Conservation (phyloP, 2,329 filamentous ascomycete genomes). For the Ophiognomonia clavigignenti-juglandacearum region DNA sequence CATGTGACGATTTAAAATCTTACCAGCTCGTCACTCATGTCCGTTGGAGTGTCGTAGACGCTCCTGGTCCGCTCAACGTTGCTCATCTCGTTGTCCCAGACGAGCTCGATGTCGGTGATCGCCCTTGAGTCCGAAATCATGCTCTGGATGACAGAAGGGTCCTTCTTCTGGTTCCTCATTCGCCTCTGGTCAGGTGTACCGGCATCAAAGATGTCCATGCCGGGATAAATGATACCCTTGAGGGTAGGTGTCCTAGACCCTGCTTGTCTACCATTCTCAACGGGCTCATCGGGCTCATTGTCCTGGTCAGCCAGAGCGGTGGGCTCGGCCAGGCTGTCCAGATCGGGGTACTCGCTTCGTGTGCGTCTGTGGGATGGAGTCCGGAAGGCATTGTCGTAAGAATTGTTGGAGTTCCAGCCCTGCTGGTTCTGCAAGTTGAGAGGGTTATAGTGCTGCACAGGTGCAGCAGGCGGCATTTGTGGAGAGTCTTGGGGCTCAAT, state of each 20-base stretch:
- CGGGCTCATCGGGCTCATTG: slow-evolving; percentile 19
- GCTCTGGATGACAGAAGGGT: slow-evolving; percentile 61
- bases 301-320: too few relatives aligned
- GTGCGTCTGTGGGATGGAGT: slow-evolving; percentile 1
- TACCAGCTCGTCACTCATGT: slow-evolving; percentile 28
- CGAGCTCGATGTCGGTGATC: slow-evolving; percentile 59
- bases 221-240: slow-evolving; percentile 70
- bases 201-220: slow-evolving; percentile 78
- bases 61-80: slow-evolving; percentile 47
- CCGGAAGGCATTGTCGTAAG: not conserved
- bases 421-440: slow-evolving; percentile 10
- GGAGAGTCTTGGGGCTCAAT: not conserved
- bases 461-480: too few relatives aligned
- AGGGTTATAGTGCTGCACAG: slow-evolving; percentile 2
- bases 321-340: too few relatives aligned
- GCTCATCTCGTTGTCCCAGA: slow-evolving; percentile 50
- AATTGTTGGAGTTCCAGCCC: not conserved
- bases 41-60: slow-evolving; percentile 56
- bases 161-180: slow-evolving; percentile 75
- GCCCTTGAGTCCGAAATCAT: slow-evolving; percentile 61
- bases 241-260: slow-evolving; percentile 40
- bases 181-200: slow-evolving; percentile 68
- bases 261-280: slow-evolving; percentile 20
- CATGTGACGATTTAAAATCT: too few relatives aligned
- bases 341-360: slow-evolving; percentile 5